Percentiles rank a stretch among this genome's conserved stretches.
These are phyloP conservation scores for Chamaenerion angustifolium DNA, from an alignment of 345 rosid genomes.

Conservation along the genomic window DNA sequence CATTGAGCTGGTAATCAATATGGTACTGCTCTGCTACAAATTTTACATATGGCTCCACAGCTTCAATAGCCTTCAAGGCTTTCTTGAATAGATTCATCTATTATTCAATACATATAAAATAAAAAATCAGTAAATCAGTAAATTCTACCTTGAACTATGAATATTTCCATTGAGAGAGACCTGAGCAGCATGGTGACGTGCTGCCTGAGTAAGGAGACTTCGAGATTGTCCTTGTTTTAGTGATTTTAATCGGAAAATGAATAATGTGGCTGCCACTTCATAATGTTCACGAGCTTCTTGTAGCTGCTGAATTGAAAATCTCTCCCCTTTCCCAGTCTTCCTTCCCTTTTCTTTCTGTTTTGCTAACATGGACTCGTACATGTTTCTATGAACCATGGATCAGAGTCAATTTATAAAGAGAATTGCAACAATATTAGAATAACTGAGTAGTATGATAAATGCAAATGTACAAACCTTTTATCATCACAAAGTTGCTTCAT, in stretches of 20 bases:
- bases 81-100: conserved; percentile 80
- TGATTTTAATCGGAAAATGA: conserved; percentile 82
- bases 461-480: conserved; percentile 44
- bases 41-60: conserved; percentile 65
- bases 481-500: conserved; percentile 93
- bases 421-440: conserved; percentile 6
- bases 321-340: conserved; percentile 65
- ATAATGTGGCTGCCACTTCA: conserved; percentile 77
- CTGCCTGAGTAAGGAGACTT: conserved; percentile 96
- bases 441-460: neutral
- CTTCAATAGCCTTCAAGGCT: conserved; percentile 72
- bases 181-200: conserved; percentile 99
- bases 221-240: conserved; percentile 90
- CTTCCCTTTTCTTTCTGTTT: conserved; percentile 64
- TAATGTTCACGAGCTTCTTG: conserved; percentile 69
- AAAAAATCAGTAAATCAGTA: neutral
- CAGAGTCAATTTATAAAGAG: neutral
- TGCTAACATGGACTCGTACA: conserved; percentile 48
- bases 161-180: conserved; percentile 17
- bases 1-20: conserved; percentile 76
- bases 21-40: conserved; percentile 54
- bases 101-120: conserved; percentile 14
- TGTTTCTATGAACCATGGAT: conserved; percentile 31
- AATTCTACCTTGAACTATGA: conserved; percentile 1
- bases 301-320: conserved; percentile 46